Percentiles rank a stretch among this genome's conserved stretches.
phyloP scores from a whole-genome alignment of 805 yeast genomes.

The Ogataea polymorpha region DNA sequence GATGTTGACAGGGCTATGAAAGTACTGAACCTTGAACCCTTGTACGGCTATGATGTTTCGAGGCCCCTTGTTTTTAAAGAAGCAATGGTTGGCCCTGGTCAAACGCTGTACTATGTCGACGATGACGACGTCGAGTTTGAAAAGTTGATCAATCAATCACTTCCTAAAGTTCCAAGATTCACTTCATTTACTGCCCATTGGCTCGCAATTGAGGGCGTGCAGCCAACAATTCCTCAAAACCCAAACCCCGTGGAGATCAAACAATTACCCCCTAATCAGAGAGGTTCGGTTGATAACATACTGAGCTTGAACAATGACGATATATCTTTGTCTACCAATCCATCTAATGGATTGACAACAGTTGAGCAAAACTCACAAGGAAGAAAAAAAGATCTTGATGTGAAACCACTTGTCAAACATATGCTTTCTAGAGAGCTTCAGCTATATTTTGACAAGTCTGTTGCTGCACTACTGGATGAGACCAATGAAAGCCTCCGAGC shows the following conservation, averaged over 20 bases:
- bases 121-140: conserved; percentile 94
- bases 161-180: conserved; percentile 92
- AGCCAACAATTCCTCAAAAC: conserved; percentile 95
- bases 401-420: conserved; percentile 92
- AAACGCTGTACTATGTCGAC: conserved; percentile 86
- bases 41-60: conserved; percentile 78
- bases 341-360: conserved; percentile 28
- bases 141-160: conserved; percentile 84
- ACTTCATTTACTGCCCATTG: conserved; percentile 94
- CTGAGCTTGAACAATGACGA: conserved; percentile 50
- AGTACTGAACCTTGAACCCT: conserved; percentile 87
- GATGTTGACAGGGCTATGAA: conserved; percentile 81
- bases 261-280: conserved; percentile 67
- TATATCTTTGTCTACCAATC: conserved; percentile 28
- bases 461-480: conserved; percentile 67
- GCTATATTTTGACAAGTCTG: conserved; percentile 86
- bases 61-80: conserved; percentile 78
- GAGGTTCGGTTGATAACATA: conserved; percentile 79
- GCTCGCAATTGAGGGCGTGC: conserved; percentile 98
- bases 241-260: conserved; percentile 81
- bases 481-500: conserved; percentile 56
- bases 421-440: conserved; percentile 92
- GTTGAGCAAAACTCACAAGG: conserved; percentile 24
- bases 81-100: conserved; percentile 88
- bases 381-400: conserved; percentile 48